A percentile compares a stretch with the other conserved stretches of the same genome.
Conservation (phyloP, 1,284 basidiomycete genomes). For the Ceratorhiza oryzae-sativae region DNA sequence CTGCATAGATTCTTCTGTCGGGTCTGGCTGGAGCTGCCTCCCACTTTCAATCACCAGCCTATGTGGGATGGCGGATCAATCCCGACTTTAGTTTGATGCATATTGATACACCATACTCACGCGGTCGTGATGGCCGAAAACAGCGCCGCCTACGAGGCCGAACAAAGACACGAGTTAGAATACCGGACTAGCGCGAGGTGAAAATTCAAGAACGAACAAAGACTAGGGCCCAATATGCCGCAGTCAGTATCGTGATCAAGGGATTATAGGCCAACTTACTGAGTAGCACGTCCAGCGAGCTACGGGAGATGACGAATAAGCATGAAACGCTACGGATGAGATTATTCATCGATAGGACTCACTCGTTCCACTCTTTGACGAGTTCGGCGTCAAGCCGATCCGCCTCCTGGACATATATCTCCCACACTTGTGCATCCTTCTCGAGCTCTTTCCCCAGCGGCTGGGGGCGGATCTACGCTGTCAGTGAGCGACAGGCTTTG, state of each 20-base stretch:
- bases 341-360: no score
- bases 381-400: neutral
- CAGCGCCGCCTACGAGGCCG: neutral
- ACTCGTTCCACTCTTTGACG: neutral
- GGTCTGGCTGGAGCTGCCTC: neutral
- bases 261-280: no score
- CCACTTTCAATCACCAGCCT: neutral
- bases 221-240: no score
- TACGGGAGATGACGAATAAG: no score
- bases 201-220: no score
- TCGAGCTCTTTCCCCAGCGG: neutral
- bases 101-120: neutral
- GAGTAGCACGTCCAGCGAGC: no score
- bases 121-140: constrained; percentile 5
- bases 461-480: no score
- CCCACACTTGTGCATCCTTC: neutral
- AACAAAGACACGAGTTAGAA: no score
- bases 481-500: no score
- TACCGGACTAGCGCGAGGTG: no score
- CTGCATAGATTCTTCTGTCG: neutral
- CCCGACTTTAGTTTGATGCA: neutral
- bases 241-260: no score
- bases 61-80: neutral
- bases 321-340: no score
- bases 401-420: constrained; percentile 1